These are phyloP conservation scores for Linum usitatissimum DNA, from an alignment of 345 rosid genomes.

Conservation along the genomic window DNA sequence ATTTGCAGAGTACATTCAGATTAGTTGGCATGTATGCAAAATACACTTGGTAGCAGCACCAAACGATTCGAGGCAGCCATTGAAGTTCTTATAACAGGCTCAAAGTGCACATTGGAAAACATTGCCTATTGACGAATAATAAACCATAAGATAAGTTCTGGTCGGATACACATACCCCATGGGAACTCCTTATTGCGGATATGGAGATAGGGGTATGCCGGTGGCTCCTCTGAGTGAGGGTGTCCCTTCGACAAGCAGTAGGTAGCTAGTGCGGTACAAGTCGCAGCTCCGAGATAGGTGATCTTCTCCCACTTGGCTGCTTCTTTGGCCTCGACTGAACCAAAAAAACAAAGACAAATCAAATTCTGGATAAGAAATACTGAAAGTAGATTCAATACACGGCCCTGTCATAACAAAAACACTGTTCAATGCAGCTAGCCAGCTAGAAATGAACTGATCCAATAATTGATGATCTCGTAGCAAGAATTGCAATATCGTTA, in stretches of 20 bases:
- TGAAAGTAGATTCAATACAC: too few relatives aligned
- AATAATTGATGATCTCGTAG: background rate
- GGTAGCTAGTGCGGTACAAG: constrained; percentile 48
- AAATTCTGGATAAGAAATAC: too few relatives aligned
- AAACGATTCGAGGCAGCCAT: too few relatives aligned
- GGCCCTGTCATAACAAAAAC: too few relatives aligned
- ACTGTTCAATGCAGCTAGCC: too few relatives aligned
- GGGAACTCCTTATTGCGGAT: constrained; percentile 98
- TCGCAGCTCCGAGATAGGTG: constrained; percentile 52
- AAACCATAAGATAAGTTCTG: too few relatives aligned
- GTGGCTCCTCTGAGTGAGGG: constrained; percentile 71
- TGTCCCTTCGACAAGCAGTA: constrained; percentile 77
- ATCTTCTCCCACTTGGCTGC: constrained; percentile 87
- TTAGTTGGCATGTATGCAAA: too few relatives aligned
- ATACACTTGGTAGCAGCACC: too few relatives aligned
- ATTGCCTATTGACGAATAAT: too few relatives aligned
- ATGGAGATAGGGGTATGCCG: constrained; percentile 73
- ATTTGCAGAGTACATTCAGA: too few relatives aligned
- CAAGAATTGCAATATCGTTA: background rate
- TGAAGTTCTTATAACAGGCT: too few relatives aligned
- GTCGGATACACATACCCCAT: constrained; percentile 60
- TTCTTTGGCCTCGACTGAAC: constrained; percentile 43
- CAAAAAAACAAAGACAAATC: background rate
- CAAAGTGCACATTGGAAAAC: too few relatives aligned
- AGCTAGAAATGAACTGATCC: background rate